Evolutionary conservation across 192 early-diverging fungal species (phyloP), one percentile per base, ranked within the genome.

Genomic region (Entomortierella beljakovae): DNA sequence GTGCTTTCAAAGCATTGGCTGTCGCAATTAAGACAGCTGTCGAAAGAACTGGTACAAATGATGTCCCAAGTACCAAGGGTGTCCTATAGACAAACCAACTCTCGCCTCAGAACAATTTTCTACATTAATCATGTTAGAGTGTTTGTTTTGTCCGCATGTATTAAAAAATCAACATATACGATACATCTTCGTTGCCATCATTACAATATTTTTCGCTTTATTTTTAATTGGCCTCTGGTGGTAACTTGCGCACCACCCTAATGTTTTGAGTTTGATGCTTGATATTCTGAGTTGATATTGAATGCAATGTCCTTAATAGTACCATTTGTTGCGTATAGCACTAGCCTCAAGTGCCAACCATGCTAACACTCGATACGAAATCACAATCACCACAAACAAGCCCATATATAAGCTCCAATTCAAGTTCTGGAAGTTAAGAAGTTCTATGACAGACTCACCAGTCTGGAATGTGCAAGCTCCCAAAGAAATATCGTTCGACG

Each of bases 1-100:
- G 94, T 29, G 92, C 98, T 6, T 99, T 99, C 88, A 99, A 99
- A 84, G 95, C 97, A 0, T 84, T 96, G 35, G 98, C 98, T n/a
- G 90, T 99, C 23, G 98, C 98, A 15, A 64, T 99, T 26, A 80
- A 93, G 26, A 92, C 94, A 65, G 98, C 98, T 3, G 84, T 94
- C n/a, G 85, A 92, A 22, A 86, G 85, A 48, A 96, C 95, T 11
- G 97, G 98, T 2, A 86, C 89, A 11, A 90, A 93, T 40, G 92
- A 93, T 61, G 90, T 98, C n/a, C 98, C 98, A 1, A 95, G 93
- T 65, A 99, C 97, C 10, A 99, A 99, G 85, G 98, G 98, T 26
- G 89, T 91, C 22, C 86, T 94, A 50, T 92, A 57, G 29, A 57
- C 16, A 8, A 38, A 6, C 13, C 37, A 8, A 38, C 6, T 38